Evolutionary conservation across 2,329 filamentous ascomycete genomes (phyloP), one percentile per base, ranked within the genome.

Genomic region (Penicillium concentricum): DNA sequence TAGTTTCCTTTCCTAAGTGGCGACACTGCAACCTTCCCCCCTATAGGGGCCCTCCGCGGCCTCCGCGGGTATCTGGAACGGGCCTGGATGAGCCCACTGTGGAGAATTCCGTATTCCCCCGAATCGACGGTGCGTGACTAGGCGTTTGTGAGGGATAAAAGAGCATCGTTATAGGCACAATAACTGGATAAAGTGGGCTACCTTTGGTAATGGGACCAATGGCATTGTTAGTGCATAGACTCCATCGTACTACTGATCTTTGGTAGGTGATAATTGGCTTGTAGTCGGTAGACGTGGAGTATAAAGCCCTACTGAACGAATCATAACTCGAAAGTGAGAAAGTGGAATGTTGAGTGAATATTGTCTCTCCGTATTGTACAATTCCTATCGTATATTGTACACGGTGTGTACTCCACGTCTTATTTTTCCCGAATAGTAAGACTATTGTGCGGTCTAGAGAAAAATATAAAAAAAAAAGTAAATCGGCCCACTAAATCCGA

Each of bases 81-180:
- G 58, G 63, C 52, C 63, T 66, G 50, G 61, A 61, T 51, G 49
- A 58, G 56, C 47, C 63, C 63, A 64, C 63, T 39, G 61, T 65
- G 63, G 63, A 63, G 55, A 45, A 56, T 65, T 57, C 64, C 64
- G 64, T 59, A 47, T 44, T 61, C 54, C 64, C 64, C 63, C 63
- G 64, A 63, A 32, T 37, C 24, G 45, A 66, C 46, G 58, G 54
- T 55, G 51, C 39, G 42, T 30, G 37, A 47, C 58, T 48, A 57
- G 54, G 30, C 37, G 26, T 28, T 56, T 41, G 34, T 41, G 48
- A 52, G 54, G 41, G 28, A 56, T 39, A n/a, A 28, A 20, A 41
- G 7, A 10, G 41, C 34, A 28, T 41, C 35, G 16, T 44, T 18
- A 56, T 46, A 34, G 48, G 24, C 22, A 47, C n/a, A 39, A 45